Evolutionary conservation across 495 filamentous ascomycete genomes (phyloP), one percentile per base, ranked within the genome.

Genomic region (Penicillium tannophilum): DNA sequence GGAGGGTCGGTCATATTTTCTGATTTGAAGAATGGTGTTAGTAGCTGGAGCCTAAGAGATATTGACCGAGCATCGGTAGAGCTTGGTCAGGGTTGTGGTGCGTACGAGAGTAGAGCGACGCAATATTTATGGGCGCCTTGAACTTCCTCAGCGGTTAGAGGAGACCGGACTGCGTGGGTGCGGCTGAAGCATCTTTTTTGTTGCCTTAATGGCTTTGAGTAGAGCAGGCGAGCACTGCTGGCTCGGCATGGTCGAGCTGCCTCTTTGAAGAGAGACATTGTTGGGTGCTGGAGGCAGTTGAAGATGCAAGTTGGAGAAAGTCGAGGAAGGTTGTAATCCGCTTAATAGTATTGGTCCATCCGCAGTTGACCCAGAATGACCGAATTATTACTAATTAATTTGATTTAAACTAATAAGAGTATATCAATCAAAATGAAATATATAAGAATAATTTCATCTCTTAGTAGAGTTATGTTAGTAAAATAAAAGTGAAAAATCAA

Each of bases 1-100:
- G 23, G 94, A 92, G 53, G 94, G 88, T 47, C 90, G 85, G 73
- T 98, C 94, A 69, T 89, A 89, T 72, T 86, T 88, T 67, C 91
- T 91, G 65, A 1, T 17, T 53, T 10, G 10, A 8, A 8, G 26
- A 11, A 6, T 42, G 31, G 9, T 26, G 20, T 42, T 3, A 42
- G 35, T 17, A 35, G 28, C 16, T 30, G 53, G 20, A n/a, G 16
- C 28, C 10, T 10, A 7, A 30, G 12, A 50, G 11, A 19, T 24
- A 19, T 31, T 19, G 23, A 2, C 1, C 47, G 41, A 10, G 12
- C 3, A 35, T 30, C 14, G 50, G 26, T 24, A 3, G 28, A 42
- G 54, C 4, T 51, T 35, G 8, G 20, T 9, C 16, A 33, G 54
- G 23, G 12, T 14, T 30, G 11, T 23, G 43, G 35, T 20, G 46